Evolutionary conservation across 139 green algal genomes (phyloP).

Genomic region (Micractinium sp.): DNA sequence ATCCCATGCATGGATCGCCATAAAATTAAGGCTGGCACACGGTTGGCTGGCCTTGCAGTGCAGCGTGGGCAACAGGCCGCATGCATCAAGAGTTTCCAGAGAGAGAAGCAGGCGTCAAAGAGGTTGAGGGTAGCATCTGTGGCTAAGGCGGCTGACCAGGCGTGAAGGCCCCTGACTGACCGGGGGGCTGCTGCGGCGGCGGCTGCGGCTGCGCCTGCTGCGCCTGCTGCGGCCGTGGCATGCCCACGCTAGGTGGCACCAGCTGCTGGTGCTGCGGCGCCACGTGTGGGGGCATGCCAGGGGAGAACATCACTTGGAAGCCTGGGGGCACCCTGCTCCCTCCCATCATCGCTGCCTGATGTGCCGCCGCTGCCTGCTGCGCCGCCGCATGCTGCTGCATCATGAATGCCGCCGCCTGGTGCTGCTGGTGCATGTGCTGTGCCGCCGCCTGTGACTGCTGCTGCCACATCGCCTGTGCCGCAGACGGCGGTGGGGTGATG

Average conservation of each 20-base stretch:
- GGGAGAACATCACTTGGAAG: neutral
- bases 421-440: neutral
- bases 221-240: neutral
- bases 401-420: neutral
- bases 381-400: neutral
- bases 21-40: neutral
- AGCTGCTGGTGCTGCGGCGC: neutral
- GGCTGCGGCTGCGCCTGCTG: neutral
- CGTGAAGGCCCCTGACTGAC: neutral
- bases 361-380: neutral
- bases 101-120: neutral
- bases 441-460: neutral
- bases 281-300: neutral
- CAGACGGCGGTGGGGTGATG: neutral
- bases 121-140: neutral
- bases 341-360: neutral
- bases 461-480: neutral
- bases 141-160: neutral
- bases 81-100: too few relatives aligned
- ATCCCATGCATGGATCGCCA: neutral
- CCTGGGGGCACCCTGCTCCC: neutral
- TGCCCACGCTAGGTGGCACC: neutral
- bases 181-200: neutral
- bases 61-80: too few relatives aligned
- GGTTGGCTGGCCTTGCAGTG: too few relatives aligned